phyloP scores from a whole-genome alignment of 106 monocot genomes.

The Dendrobium chrysotoxum region DNA sequence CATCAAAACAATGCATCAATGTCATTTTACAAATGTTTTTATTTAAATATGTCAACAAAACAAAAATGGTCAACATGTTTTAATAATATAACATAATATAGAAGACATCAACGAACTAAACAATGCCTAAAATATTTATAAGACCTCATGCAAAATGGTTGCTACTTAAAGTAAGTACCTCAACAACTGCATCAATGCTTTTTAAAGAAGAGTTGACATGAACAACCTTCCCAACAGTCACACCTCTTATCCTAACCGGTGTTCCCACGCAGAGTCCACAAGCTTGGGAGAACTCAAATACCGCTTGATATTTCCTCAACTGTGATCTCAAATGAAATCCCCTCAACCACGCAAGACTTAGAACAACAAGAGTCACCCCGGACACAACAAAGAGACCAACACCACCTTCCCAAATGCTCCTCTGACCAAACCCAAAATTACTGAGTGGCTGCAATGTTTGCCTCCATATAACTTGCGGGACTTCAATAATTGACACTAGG shows the following conservation, averaged over 20 bases:
- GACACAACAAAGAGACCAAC: conserved; percentile 62
- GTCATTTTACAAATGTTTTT: background rate
- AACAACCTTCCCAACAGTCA: conserved; percentile 60
- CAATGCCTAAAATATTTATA: background rate
- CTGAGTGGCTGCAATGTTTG: conserved; percentile 49
- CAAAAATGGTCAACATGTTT: background rate
- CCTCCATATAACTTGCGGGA: conserved; percentile 32
- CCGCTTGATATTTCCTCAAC: conserved; percentile 61
- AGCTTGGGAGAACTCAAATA: conserved; percentile 64
- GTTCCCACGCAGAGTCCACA: conserved; percentile 69
- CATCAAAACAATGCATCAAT: background rate
- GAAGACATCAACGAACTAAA: background rate
- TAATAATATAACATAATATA: background rate
- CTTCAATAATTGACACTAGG: conserved; percentile 9
- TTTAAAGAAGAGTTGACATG: conserved; percentile 55
- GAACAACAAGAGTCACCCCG: conserved; percentile 37
- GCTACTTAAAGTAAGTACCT: conserved; percentile 29
- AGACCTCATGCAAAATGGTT: background rate
- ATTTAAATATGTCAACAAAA: background rate
- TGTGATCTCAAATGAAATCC: conserved; percentile 43
- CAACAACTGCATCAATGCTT: conserved; percentile 54
- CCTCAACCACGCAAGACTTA: conserved; percentile 59
- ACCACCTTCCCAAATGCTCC: conserved; percentile 81
- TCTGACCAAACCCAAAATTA: conserved; percentile 59
- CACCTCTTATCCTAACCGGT: conserved; percentile 63